These are phyloP conservation scores for Komagataella pseudopastoris DNA, from an alignment of 805 yeast genomes.

Conservation along the genomic window DNA sequence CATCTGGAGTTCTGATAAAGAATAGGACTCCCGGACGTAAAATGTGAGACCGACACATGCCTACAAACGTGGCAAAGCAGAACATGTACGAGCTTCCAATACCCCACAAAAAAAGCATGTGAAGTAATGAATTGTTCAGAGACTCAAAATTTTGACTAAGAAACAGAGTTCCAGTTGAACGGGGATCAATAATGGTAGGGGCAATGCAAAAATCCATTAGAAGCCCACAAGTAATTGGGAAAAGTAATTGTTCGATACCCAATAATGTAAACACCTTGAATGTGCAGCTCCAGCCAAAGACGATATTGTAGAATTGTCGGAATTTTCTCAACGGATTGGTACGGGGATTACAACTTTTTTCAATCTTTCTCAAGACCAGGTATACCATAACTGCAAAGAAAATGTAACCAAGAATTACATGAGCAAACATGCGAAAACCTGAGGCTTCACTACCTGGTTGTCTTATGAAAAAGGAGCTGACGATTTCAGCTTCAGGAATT, in stretches of 20 bases:
- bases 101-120: constrained; percentile 29
- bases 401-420: constrained; percentile 10
- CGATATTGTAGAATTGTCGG: constrained; percentile 34
- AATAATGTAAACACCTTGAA: constrained; percentile 66
- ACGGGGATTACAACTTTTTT: constrained; percentile 15
- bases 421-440: not conserved
- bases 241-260: constrained; percentile 65
- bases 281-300: constrained; percentile 46
- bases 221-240: constrained; percentile 80
- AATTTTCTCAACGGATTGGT: constrained; percentile 36
- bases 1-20: constrained; percentile 90
- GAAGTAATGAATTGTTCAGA: constrained; percentile 2
- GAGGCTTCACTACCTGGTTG: not conserved
- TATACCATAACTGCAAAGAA: constrained; percentile 4
- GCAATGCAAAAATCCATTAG: constrained; percentile 56
- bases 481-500: not conserved
- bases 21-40: constrained; percentile 82
- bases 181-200: constrained; percentile 29
- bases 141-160: not conserved
- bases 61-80: constrained; percentile 71
- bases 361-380: constrained; percentile 11
- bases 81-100: constrained; percentile 82
- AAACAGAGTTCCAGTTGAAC: constrained; percentile 1
- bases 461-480: not conserved
- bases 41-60: constrained; percentile 61